phyloP scores from a whole-genome alignment of 306 rosid species.

The Quillaja saponaria region DNA sequence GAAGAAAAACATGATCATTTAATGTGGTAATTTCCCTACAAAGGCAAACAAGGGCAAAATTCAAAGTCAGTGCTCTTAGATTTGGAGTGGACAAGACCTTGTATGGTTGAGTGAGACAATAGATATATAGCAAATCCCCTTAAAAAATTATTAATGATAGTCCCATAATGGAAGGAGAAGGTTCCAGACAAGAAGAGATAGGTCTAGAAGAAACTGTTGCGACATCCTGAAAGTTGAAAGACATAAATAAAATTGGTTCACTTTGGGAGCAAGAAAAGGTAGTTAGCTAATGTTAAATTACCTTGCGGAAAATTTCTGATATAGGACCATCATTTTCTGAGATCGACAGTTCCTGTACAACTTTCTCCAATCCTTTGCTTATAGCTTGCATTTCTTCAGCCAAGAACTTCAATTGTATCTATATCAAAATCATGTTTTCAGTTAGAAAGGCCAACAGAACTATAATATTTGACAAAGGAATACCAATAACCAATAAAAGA shows the following conservation, averaged over 20 bases:
- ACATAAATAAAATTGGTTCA: too few relatives aligned
- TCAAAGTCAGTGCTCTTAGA: too few relatives aligned
- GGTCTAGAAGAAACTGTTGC: neutral
- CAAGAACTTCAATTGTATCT: slow-evolving; percentile 82
- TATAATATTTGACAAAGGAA: neutral
- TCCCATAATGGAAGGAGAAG: slow-evolving; percentile 9
- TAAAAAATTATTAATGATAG: slow-evolving; percentile 2
- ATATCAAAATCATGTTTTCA: slow-evolving; percentile 30
- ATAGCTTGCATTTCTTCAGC: slow-evolving; percentile 97
- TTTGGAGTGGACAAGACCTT: neutral
- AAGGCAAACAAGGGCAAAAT: too few relatives aligned
- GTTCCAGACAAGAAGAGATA: slow-evolving; percentile 15
- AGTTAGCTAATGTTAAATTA: slow-evolving; percentile 31
- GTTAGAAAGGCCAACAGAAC: slow-evolving; percentile 16
- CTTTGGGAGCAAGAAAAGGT: slow-evolving; percentile 13
- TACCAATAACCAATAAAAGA: slow-evolving; percentile 28
- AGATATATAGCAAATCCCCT: neutral
- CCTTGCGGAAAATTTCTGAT: slow-evolving; percentile 71
- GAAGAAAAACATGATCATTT: too few relatives aligned
- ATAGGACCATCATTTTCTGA: slow-evolving; percentile 85
- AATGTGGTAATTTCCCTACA: too few relatives aligned
- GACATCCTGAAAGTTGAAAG: slow-evolving; percentile 9
- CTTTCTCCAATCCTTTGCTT: slow-evolving; percentile 90
- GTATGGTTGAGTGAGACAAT: neutral
- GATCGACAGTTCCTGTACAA: slow-evolving; percentile 70